Evolutionary conservation across 768 basidiomycete species (phyloP).

Genomic region (Pulveroboletus frians): DNA sequence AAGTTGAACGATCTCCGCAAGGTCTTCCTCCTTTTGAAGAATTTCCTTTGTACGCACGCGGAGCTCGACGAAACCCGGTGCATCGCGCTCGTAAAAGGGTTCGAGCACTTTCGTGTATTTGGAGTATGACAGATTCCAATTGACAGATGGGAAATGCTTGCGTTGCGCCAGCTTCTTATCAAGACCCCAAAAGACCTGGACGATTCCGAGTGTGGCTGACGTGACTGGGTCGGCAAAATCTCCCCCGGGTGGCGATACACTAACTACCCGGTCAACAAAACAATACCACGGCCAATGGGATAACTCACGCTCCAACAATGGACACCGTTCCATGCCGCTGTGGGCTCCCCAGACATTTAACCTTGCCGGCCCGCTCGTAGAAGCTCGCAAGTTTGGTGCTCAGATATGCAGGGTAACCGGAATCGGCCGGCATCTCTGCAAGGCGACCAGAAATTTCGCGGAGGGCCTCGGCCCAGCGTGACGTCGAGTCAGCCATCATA

Average conservation of each 20-base stretch:
- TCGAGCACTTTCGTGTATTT: constrained; percentile 96
- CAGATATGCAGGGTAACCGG: constrained; percentile 97
- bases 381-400: constrained; percentile 94
- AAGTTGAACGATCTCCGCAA: constrained; percentile 98
- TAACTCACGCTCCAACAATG: constrained; percentile 94
- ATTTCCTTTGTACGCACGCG: constrained; percentile 94
- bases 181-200: constrained; percentile 99
- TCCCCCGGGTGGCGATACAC: constrained; percentile 97
- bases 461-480: constrained; percentile 98
- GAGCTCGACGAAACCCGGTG: constrained; percentile 93
- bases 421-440: constrained; percentile 99
- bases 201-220: constrained; percentile 94
- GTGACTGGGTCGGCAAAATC: constrained; percentile 99
- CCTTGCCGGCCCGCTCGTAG: constrained; percentile 98
- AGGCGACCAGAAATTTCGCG: constrained; percentile 99
- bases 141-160: constrained; percentile 99
- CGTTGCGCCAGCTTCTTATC: constrained; percentile 99
- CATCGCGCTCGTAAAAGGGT: constrained; percentile 83
- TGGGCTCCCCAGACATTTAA: constrained; percentile 87
- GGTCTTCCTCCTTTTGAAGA: constrained; percentile 95
- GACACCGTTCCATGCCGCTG: constrained; percentile 88
- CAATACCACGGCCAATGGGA: neutral
- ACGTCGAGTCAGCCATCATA: constrained; percentile 99
- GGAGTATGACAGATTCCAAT: constrained; percentile 99
- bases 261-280: constrained; percentile 30